phyloP scores from a whole-genome alignment of 345 rosid genomes.

The Limnanthes douglasii region DNA sequence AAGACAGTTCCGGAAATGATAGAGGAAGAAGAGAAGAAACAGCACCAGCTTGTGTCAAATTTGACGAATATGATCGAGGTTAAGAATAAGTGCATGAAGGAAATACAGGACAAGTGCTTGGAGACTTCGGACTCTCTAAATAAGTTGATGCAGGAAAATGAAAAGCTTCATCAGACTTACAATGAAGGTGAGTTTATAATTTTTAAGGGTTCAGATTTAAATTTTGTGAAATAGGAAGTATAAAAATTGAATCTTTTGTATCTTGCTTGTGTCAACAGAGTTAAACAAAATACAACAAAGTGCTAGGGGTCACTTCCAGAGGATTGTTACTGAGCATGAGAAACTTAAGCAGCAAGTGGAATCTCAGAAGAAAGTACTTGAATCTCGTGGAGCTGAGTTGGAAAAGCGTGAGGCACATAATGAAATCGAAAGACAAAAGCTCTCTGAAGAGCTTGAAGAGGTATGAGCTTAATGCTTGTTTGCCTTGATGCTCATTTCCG shows the following conservation, averaged over 20 bases:
- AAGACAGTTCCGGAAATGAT: constrained; percentile 59
- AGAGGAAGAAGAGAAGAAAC: constrained; percentile 87
- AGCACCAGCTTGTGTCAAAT: constrained; percentile 44
- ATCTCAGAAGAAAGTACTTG: constrained; percentile 63
- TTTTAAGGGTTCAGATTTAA: too few species aligned
- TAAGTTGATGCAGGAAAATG: constrained; percentile 51
- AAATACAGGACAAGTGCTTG: constrained; percentile 37
- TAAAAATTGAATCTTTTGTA: too few species aligned
- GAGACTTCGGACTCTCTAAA: constrained; percentile 36
- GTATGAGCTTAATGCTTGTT: constrained; percentile 19
- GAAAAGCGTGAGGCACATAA: constrained; percentile 78
- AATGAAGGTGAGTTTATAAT: constrained; percentile 46
- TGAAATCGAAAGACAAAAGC: constrained; percentile 52
- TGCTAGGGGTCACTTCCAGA: constrained; percentile 64
- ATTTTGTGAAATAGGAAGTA: too few species aligned
- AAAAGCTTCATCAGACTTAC: constrained; percentile 57
- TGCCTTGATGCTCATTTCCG: neutral
- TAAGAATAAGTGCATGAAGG: constrained; percentile 34
- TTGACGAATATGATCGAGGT: constrained; percentile 35
- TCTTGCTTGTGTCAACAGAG: constrained; percentile 29
- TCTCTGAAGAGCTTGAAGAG: constrained; percentile 62
- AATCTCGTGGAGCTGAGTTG: constrained; percentile 46
- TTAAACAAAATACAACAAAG: constrained; percentile 57
- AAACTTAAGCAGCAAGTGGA: constrained; percentile 63
- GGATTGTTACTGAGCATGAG: constrained; percentile 74